Conservation (phyloP, 2,329 filamentous ascomycete species). For the Pestalotiopsis fici region DNA sequence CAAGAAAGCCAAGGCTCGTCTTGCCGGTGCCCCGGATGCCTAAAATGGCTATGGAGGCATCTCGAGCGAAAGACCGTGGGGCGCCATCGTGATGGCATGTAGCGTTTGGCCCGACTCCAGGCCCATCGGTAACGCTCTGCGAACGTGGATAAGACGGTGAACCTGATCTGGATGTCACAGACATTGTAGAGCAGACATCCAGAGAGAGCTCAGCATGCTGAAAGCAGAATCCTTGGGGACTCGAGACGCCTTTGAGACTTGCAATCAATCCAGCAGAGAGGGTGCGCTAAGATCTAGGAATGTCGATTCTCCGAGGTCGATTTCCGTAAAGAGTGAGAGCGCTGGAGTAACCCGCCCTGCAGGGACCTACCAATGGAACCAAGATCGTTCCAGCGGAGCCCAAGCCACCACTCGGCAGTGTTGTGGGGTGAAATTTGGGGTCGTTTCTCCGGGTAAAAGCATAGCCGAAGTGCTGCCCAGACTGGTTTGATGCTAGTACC, state of each 20-base stretch:
- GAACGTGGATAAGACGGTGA: not conserved
- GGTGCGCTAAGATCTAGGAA: not conserved
- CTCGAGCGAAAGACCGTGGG: not conserved
- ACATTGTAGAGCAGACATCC: not conserved
- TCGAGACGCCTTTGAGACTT: not conserved
- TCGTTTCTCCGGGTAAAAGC: not conserved
- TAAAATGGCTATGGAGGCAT: conserved; percentile 1
- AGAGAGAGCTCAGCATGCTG: not conserved
- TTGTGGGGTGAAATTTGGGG: too few relatives aligned
- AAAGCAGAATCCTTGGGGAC: not conserved
- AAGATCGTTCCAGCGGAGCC: too few relatives aligned
- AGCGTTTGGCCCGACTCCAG: not conserved
- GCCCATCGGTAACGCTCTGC: not conserved
- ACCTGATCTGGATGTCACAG: not conserved
- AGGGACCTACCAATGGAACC: too few relatives aligned
- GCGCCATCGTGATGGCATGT: not conserved
- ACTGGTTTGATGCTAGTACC: not conserved
- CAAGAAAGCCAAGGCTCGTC: conserved; percentile 1
- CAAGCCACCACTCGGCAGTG: too few relatives aligned
- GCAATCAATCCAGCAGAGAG: not conserved
- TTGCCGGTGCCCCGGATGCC: conserved; percentile 4
- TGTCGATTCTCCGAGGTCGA: too few relatives aligned
- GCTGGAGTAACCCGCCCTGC: too few relatives aligned
- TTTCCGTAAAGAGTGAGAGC: too few relatives aligned
- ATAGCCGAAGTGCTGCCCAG: not conserved